Base-by-base conservation (phyloP, 2,329 filamentous ascomycete species). In the Cercospora citrullina region DNA sequence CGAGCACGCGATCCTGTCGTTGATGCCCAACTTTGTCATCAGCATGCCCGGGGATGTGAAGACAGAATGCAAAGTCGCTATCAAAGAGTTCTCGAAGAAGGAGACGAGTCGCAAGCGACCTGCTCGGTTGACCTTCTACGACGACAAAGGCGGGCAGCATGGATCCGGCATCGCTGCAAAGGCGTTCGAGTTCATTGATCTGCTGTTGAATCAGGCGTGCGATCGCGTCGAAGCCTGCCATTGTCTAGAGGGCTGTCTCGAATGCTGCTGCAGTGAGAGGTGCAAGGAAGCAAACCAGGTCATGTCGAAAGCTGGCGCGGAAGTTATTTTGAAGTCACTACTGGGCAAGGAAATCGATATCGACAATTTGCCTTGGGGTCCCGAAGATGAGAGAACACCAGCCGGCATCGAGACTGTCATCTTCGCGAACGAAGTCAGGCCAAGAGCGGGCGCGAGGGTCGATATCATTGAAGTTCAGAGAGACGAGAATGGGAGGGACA, bases 21-120 rank as follows among this genome's bases (percentile, higher is more conserved):
- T 98, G 2, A 89, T 98, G 82, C 94, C 94, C 0, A 95, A 92
- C 58, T 96, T 96, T 76, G 92, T 98, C 53, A 89, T 97, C 73
- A 92, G 89, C 72, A 90, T 94, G 82, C 93, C 94, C 0, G 94
- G 93, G 28, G 95, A 98, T 73, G 92, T 99, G 14, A 88, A 92
- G 51, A 98, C 95, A 0, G 95, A 98, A 80, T 98, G 95, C 80
- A 98, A 98, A 82, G 88, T 90, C 67, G 89, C 90, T 2, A 83
- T 91, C 68, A 98, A 98, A 79, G 94, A 98, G 79, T 93, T 97
- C 70, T 88, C 92, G 0, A 87, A 87, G 72, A 83, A 84, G 63
- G 88, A 91, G 75, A 89, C 87, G 0, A 81, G 82, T 30, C 86
- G 94, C 31, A 97, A 97, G 80, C 86, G 95, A 4, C 95, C 94